Percentiles rank a stretch among this genome's conserved stretches.
These are phyloP conservation scores for Russula griseocarnosa DNA, from an alignment of 768 basidiomycete species.

Conservation along the genomic window DNA sequence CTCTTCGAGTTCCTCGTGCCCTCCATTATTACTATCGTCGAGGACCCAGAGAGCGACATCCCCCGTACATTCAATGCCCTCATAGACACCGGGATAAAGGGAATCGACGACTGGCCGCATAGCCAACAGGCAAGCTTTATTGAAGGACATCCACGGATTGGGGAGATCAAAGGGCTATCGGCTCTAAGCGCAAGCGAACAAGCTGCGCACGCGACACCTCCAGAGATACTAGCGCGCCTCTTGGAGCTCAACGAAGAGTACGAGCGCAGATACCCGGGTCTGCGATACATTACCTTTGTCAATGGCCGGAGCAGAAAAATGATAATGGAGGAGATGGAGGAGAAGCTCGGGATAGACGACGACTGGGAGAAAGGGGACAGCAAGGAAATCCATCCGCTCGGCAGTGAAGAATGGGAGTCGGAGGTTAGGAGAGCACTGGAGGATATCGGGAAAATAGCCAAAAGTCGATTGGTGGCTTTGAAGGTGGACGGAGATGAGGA, in stretches of 20 bases:
- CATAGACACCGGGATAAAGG: conserved; percentile 49
- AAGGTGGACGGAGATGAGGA: conserved; percentile 37
- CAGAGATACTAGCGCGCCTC: conserved; percentile 69
- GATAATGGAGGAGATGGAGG: conserved; percentile 80
- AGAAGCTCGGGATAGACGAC: conserved; percentile 49
- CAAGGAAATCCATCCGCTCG: conserved; percentile 39
- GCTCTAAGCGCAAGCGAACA: conserved; percentile 79
- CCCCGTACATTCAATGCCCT: conserved; percentile 47
- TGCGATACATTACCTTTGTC: conserved; percentile 91
- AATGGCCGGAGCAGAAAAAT: conserved; percentile 70
- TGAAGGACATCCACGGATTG: conserved; percentile 87
- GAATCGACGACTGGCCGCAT: conserved; percentile 52
- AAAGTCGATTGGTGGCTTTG: conserved; percentile 54
- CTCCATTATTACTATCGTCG: conserved; percentile 48
- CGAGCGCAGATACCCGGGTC: conserved; percentile 63
- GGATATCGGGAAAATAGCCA: conserved; percentile 75
- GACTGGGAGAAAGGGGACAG: conserved; percentile 40
- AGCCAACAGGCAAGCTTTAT: conserved; percentile 60
- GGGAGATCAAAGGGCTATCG: conserved; percentile 72
- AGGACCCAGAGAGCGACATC: conserved; percentile 9
- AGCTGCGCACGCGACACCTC: conserved; percentile 56
- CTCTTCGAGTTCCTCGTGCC: conserved; percentile 72
- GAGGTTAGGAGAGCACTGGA: conserved; percentile 71
- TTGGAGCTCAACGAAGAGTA: conserved; percentile 74
- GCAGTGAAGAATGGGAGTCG: conserved; percentile 50